Evolutionary conservation across 2,329 filamentous ascomycete species (phyloP), one percentile per base, ranked within the genome.

Genomic region (Fusarium sp.): DNA sequence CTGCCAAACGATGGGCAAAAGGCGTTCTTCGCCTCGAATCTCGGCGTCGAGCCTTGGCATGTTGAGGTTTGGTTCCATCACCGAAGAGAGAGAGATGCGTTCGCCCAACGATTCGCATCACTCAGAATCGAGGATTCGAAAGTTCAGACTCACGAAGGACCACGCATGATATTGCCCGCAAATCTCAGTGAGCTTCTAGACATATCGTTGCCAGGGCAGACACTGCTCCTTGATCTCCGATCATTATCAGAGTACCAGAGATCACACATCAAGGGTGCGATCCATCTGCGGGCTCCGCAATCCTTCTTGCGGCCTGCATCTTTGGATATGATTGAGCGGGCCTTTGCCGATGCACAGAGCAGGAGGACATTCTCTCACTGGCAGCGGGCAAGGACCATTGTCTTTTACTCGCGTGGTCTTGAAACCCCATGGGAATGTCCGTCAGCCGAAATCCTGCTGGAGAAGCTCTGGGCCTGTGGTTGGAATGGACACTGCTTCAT

Each of bases 11-110:
- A 88, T 56, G 86, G 84, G 1, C 85, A 88, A 45, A 86, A 85
- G 38, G 87, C 88, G 45, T 87, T 89, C 76, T 81, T 89, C 47
- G 88, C 88, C 11, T 90, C 88, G 0, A 90, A 87, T 45, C 79
- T 90, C 3, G 86, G 87, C 16, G 85, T 89, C 27, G 87, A 89
- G 65, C 83, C 85, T 4, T 80, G 82, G 57, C 86, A 89, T 70
- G 83, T 90, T 31, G 84, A 88, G 66, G 84, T 88, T 63, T 90
- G 88, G 88, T 90, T 89, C 75, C 85, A 88, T 68, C 86, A 89
- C 68, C 86, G 88, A 22, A 84, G 87, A 33, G 85, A 89, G 59
- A 85, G 85, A 58, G 87, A 89, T 69, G 79, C 83, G 20, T 84
- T 87, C 35, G 82, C 81, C 3, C 82, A 83, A 69, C 85, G 85